These are phyloP conservation scores for Pestalotiopsis sp. DNA, from an alignment of 2,329 filamentous ascomycete genomes.

Conservation along the genomic window DNA sequence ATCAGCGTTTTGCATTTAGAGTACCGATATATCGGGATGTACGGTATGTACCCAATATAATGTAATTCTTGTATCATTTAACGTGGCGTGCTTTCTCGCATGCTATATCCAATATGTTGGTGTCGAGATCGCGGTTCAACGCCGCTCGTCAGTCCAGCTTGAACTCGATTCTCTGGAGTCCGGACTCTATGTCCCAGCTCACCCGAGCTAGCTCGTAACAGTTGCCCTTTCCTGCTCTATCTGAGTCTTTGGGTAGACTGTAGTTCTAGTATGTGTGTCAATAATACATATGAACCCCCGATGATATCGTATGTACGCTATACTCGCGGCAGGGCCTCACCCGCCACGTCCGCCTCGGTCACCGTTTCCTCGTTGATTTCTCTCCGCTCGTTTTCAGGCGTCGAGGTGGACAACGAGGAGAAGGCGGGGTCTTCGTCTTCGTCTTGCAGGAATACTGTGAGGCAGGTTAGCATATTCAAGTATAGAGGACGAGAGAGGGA, in stretches of 20 bases:
- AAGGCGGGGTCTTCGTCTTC: not conserved
- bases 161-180: too few species aligned
- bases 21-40: too few species aligned
- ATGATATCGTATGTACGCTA: not conserved
- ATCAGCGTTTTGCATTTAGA: too few species aligned
- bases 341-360: not conserved
- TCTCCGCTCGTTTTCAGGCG: not conserved
- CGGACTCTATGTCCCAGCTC: too few species aligned
- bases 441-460: slow-evolving; percentile 1
- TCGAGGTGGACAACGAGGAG: not conserved
- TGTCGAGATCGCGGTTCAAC: too few species aligned
- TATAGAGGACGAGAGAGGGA: not conserved
- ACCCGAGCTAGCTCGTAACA: too few species aligned
- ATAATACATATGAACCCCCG: not conserved
- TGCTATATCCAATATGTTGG: too few species aligned
- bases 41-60: too few species aligned
- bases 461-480: not conserved
- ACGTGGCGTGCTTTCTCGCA: too few species aligned
- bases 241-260: not conserved
- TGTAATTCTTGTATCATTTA: too few species aligned
- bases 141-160: too few species aligned
- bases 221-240: too few species aligned
- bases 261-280: not conserved
- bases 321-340: not conserved
- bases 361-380: slow-evolving; percentile 7